Conservation (phyloP, 352 stramenopile species). For the Phytophthora ohioensis region DNA sequence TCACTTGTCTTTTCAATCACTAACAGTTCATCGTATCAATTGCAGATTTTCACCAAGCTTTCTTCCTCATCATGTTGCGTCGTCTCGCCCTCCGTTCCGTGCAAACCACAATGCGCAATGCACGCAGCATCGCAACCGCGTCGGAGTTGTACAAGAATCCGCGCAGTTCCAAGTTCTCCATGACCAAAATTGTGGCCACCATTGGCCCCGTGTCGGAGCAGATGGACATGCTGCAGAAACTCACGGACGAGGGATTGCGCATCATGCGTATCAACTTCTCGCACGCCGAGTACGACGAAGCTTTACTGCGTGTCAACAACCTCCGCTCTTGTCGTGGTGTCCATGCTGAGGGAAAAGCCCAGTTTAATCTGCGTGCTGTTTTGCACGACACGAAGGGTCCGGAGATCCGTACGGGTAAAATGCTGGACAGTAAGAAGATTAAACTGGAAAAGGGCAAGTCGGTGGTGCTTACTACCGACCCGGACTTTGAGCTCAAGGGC, state of each 20-base stretch:
- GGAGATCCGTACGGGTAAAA: conserved; percentile 94
- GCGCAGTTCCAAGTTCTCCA: conserved; percentile 86
- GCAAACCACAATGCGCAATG: conserved; percentile 26
- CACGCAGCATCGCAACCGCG: conserved; percentile 31
- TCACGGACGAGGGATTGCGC: conserved; percentile 90
- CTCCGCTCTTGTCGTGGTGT: conserved; percentile 83
- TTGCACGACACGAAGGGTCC: conserved; percentile 95
- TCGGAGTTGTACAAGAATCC: conserved; percentile 78
- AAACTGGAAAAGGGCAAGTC: conserved; percentile 82
- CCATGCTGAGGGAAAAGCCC: conserved; percentile 65
- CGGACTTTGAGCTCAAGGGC: conserved; percentile 73
- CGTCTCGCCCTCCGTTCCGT: conserved; percentile 35
- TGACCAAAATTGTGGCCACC: conserved; percentile 95
- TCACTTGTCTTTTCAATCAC: too few species aligned
- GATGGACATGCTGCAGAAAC: conserved; percentile 77
- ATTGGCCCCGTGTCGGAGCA: conserved; percentile 90
- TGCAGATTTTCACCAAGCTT: conserved; percentile 18
- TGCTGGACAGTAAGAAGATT: conserved; percentile 90
- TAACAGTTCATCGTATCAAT: conserved; percentile 10
- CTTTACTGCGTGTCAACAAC: conserved; percentile 79
- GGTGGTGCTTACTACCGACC: conserved; percentile 90
- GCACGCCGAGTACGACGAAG: conserved; percentile 92
- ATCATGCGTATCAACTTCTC: conserved; percentile 97
- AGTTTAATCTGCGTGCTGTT: conserved; percentile 93
- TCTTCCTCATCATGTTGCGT: conserved; percentile 35